Conservation (phyloP, 306 rosid genomes). For the Dalbergia oliveri region DNA sequence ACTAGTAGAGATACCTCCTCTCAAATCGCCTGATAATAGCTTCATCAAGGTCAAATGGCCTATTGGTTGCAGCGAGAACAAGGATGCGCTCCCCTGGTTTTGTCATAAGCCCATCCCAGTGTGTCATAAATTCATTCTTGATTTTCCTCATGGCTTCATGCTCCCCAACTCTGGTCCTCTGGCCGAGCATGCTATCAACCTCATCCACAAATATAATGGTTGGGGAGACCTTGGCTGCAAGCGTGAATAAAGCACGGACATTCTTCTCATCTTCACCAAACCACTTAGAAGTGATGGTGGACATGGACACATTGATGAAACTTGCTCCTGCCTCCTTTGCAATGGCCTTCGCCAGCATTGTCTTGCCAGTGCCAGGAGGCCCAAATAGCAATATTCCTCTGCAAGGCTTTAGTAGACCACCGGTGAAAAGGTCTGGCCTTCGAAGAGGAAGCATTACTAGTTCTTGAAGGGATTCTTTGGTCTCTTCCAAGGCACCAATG, state of each 20-base stretch:
- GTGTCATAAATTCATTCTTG: slow-evolving; percentile 93
- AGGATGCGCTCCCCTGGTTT: slow-evolving; percentile 83
- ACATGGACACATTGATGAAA: slow-evolving; percentile 97
- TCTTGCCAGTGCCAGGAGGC: slow-evolving; percentile 98
- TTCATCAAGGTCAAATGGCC: slow-evolving; percentile 97
- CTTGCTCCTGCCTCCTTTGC: slow-evolving; percentile 98
- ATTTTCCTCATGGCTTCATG: slow-evolving; percentile 99
- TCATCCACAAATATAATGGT: slow-evolving; percentile 97
- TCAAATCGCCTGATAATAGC: slow-evolving; percentile 97
- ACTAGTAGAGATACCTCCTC: slow-evolving; percentile 61
- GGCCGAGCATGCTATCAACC: slow-evolving; percentile 99
- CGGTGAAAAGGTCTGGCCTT: slow-evolving; percentile 93
- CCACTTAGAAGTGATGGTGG: slow-evolving; percentile 98
- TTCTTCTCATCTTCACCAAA: slow-evolving; percentile 99
- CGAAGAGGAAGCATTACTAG: slow-evolving; percentile 96
- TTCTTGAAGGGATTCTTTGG: slow-evolving; percentile 96
- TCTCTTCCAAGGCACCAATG: slow-evolving; percentile 90
- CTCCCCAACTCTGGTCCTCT: slow-evolving; percentile 91
- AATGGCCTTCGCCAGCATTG: slow-evolving; percentile 98
- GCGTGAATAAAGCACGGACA: slow-evolving; percentile 89
- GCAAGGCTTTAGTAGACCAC: slow-evolving; percentile 95
- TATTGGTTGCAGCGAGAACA: slow-evolving; percentile 97
- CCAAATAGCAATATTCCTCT: slow-evolving; percentile 93
- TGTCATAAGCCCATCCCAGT: slow-evolving; percentile 95
- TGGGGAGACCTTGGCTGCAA: slow-evolving; percentile 95